Base-by-base conservation (phyloP, 2,329 filamentous ascomycete genomes). In the Alternaria arbusti region DNA sequence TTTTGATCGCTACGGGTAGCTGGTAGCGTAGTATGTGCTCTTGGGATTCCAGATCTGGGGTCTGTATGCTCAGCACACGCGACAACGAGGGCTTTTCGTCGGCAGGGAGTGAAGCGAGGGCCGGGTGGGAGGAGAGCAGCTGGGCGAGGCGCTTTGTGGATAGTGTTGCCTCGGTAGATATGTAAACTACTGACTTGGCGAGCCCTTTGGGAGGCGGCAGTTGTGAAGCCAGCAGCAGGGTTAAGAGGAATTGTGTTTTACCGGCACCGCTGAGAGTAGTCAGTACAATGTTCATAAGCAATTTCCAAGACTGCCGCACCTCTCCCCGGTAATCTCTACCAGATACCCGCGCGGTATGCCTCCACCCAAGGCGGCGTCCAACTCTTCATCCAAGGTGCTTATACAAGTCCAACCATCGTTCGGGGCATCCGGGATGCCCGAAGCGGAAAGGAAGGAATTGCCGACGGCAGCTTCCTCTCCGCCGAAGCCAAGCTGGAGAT, bases 11-110 rank as follows among this genome's bases (percentile, higher is more conserved):
- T 17, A 97, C 91, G 2, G 96, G 96, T 6, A 98, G 89, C 79
- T 99, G 96, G 80, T 93, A 98, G 68, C 89, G 90, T 25, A 98
- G 84, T 75, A 99, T 97, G 81, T 98, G 95, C 63, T 98, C 95
- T 81, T 99, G 96, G 0, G 92, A 90, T 80, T 98, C 96, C 59
- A 98, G 89, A 77, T 98, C 94, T 30, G 93, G 92, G 10, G 93
- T 94, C 54, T 90, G 89, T 68, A 96, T 92, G 78, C 91, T 92
- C 72, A 94, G 86, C 67, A 99, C 90, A 68, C 86, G 85, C 78
- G 92, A 89, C 6, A 97, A 85, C 0, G 91, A 91, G 1, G 94
- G 89, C 22, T 75, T 78, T 5, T 82, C 70, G 15, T 80, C 68
- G 20, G 75, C 60, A 1, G 82, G 69, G 15, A 87, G 75, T 22